A percentile compares a stretch with the other conserved stretches of the same genome.
phyloP scores from a whole-genome alignment of 495 filamentous ascomycete genomes.

The Hyaloscypha variabilis region DNA sequence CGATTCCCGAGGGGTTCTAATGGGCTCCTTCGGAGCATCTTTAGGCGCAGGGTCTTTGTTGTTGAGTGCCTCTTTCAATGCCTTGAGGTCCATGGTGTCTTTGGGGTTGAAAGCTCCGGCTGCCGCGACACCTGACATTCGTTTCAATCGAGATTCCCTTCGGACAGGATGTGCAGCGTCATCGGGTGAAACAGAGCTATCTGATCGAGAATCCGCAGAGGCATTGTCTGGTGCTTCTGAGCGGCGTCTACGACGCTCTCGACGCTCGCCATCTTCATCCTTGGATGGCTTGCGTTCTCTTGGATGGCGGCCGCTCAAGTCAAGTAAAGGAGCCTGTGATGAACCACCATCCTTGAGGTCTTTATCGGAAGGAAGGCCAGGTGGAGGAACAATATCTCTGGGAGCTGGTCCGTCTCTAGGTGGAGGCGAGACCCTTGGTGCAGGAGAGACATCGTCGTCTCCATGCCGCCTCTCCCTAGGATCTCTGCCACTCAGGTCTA shows the following conservation, averaged over 20 bases:
- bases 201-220: slow-evolving; percentile 30
- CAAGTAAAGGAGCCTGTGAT: slow-evolving; percentile 10
- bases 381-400: slow-evolving; percentile 32
- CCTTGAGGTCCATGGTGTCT: slow-evolving; percentile 46
- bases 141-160: slow-evolving; percentile 1
- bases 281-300: slow-evolving; percentile 23
- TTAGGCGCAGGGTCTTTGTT: slow-evolving; percentile 20
- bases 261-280: slow-evolving; percentile 26
- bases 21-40: slow-evolving; percentile 7
- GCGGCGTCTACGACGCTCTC: slow-evolving; percentile 37
- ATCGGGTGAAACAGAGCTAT: slow-evolving; percentile 44
- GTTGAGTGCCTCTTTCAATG: slow-evolving; percentile 50
- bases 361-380: slow-evolving; percentile 8
- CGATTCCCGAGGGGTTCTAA: slow-evolving; percentile 21
- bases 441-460: slow-evolving; percentile 37
- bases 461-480: slow-evolving; percentile 32
- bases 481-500: slow-evolving; percentile 24
- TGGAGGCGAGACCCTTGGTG: slow-evolving; percentile 31
- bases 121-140: slow-evolving; percentile 13
- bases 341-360: slow-evolving; percentile 15
- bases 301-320: slow-evolving; percentile 22
- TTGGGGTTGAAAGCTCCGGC: slow-evolving; percentile 51
- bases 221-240: slow-evolving; percentile 31
- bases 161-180: slow-evolving; percentile 28
- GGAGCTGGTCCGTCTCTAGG: slow-evolving; percentile 2